Conservation (phyloP, 352 stramenopile genomes). For the Globisporangium polare region DNA sequence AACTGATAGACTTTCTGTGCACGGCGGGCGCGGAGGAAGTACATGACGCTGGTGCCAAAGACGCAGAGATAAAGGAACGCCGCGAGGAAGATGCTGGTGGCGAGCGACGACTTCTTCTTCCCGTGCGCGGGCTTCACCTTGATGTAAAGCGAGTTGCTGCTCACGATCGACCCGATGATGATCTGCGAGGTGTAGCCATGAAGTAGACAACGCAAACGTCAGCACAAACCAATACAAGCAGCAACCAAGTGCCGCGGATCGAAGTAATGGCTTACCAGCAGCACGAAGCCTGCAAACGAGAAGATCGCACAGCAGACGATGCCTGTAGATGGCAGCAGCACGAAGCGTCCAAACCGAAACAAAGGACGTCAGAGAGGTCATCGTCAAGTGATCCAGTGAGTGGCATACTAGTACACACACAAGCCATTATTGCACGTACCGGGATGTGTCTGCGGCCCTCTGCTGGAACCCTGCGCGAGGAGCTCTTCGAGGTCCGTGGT, state of each 20-base stretch:
- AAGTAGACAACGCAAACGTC: background rate
- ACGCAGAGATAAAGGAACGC: slow-evolving; percentile 82
- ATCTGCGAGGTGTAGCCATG: slow-evolving; percentile 28
- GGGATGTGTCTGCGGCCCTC: slow-evolving; percentile 69
- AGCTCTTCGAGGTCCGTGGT: slow-evolving; percentile 77
- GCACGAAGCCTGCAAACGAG: slow-evolving; percentile 64
- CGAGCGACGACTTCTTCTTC: slow-evolving; percentile 81
- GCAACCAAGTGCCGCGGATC: background rate
- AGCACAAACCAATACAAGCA: background rate
- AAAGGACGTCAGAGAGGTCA: background rate
- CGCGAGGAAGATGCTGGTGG: slow-evolving; percentile 84
- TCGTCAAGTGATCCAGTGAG: background rate
- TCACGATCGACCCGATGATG: slow-evolving; percentile 82
- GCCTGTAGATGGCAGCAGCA: slow-evolving; percentile 17
- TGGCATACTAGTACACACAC: background rate
- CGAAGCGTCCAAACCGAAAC: background rate
- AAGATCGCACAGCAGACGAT: slow-evolving; percentile 80
- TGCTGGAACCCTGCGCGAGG: slow-evolving; percentile 64
- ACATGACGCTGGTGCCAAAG: slow-evolving; percentile 85
- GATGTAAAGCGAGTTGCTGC: slow-evolving; percentile 87
- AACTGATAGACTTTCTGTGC: slow-evolving; percentile 88
- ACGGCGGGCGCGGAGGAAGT: slow-evolving; percentile 69
- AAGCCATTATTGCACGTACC: slow-evolving; percentile 19
- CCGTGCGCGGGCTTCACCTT: slow-evolving; percentile 72
- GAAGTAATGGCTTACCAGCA: slow-evolving; percentile 39